Conservation (phyloP, 108 stramenopile genomes). For the Chaetoceros muelleri region DNA sequence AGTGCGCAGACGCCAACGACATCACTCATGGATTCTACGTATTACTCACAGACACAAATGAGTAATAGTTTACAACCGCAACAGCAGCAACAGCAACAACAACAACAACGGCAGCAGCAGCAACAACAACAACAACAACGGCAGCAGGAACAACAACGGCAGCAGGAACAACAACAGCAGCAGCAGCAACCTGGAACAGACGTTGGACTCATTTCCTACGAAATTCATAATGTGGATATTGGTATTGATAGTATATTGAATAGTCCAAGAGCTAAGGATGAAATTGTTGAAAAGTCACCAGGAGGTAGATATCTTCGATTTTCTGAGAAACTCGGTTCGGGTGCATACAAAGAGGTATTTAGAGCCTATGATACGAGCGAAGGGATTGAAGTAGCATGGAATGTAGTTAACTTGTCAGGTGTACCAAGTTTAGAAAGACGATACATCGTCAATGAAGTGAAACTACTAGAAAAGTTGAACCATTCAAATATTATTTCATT, state of each 20-base stretch:
- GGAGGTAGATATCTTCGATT: slow-evolving; percentile 92
- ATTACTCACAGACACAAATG: too few species aligned
- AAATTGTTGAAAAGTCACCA: slow-evolving; percentile 83
- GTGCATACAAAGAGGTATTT: slow-evolving; percentile 94
- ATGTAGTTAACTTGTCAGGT: slow-evolving; percentile 82
- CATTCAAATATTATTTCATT: slow-evolving; percentile 96
- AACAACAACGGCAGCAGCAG: slow-evolving; percentile 2
- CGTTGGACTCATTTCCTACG: not conserved
- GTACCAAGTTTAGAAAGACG: slow-evolving; percentile 79
- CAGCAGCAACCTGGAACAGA: not conserved
- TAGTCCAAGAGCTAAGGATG: slow-evolving; percentile 20
- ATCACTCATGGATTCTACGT: too few species aligned
- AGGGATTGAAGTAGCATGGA: slow-evolving; percentile 98
- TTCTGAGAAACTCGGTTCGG: slow-evolving; percentile 89
- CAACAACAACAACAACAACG: not conserved
- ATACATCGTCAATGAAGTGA: slow-evolving; percentile 95
- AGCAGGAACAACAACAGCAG: not conserved
- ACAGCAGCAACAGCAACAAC: too few species aligned
- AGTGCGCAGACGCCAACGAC: not conserved
- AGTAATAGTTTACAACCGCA: not conserved
- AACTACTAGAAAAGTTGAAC: slow-evolving; percentile 86
- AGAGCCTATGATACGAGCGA: slow-evolving; percentile 94
- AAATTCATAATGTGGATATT: not conserved
- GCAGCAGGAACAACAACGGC: too few species aligned
- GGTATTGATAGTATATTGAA: slow-evolving; percentile 2